Evolutionary conservation across 495 filamentous ascomycete species (phyloP).

Genomic region (Aspergillus indologenus): DNA sequence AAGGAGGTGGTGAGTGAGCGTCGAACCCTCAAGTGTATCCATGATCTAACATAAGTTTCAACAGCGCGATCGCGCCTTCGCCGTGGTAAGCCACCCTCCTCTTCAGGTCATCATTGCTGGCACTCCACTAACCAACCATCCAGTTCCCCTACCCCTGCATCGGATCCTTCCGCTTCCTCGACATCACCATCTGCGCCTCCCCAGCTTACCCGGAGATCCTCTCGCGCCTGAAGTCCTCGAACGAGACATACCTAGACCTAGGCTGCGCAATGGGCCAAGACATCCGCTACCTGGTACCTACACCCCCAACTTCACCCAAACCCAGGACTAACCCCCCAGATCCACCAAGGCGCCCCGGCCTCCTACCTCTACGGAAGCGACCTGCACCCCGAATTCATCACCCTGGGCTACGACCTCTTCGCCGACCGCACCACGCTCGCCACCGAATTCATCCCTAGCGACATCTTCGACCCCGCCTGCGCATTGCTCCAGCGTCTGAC

Average conservation of each 20-base stretch:
- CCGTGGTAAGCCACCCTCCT: background rate
- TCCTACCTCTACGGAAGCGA: slow-evolving; percentile 41
- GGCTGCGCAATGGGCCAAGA: slow-evolving; percentile 42
- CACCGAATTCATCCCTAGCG: slow-evolving; percentile 45
- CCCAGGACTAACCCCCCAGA: slow-evolving; percentile 3
- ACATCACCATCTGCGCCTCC: slow-evolving; percentile 33
- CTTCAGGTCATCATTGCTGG: slow-evolving; percentile 7
- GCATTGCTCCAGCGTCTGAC: slow-evolving; percentile 13
- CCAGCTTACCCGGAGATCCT: slow-evolving; percentile 40
- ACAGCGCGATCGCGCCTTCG: slow-evolving; percentile 2
- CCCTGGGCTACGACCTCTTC: slow-evolving; percentile 51
- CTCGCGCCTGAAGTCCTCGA: slow-evolving; percentile 31
- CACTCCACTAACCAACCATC: slow-evolving; percentile 7
- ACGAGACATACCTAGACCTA: slow-evolving; percentile 40
- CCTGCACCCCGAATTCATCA: slow-evolving; percentile 35
- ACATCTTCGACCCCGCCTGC: slow-evolving; percentile 49
- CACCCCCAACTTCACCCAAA: background rate
- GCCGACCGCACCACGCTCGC: slow-evolving; percentile 36
- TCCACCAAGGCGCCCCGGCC: slow-evolving; percentile 28
- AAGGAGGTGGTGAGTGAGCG: slow-evolving; percentile 41
- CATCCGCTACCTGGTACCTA: slow-evolving; percentile 31
- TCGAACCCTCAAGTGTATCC: no score
- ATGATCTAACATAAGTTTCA: background rate
- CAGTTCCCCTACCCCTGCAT: slow-evolving; percentile 51
- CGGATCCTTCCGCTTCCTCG: slow-evolving; percentile 51